Evolutionary conservation across 208 protist species (phyloP), one percentile per base, ranked within the genome.

Genomic region (Herpetomonas tarakana): DNA sequence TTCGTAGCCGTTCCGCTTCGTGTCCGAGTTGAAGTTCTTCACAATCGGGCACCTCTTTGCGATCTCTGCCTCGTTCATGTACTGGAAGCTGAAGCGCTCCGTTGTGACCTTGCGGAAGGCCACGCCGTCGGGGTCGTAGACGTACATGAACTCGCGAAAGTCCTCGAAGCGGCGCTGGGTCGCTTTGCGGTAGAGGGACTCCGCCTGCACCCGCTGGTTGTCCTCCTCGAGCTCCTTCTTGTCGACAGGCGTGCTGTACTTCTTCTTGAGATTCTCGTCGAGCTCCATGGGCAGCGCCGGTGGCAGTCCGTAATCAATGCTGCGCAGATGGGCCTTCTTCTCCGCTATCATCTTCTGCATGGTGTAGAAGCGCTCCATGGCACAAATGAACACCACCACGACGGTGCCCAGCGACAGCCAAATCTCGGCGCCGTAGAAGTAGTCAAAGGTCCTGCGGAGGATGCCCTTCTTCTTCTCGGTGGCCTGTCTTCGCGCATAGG

Each of bases 111-210:
- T 76, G 2, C 85, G 78, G 18, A 72, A 67, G 2, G 72, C 74
- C 19, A 86, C 70, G 9, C 75, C 81, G 31, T 92, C 78, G 11
- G 78, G 78, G 70, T 92, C 81, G 62, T 83, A 77, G 16, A 87
- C 74, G 57, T 86, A 92, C 56, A 92, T 70, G 55, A 82, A 92
- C 65, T 92, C 85, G 12, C 85, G 74, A 45, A 92, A 86, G 59
- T 91, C 84, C 24, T 83, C 74, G 49, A 88, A 91, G 26, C 74
- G 78, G 24, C 80, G 68, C 58, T 91, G 84, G 16, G 84, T 91
- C n/a, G 70, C 78, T 26, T 74, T 74, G 44, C 84, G 70, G 63
- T 91, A 75, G 49, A 70, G 60, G 0, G 75, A 77, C 54, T 85
- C 74, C 29, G 79, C 66, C n/a, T 62, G 67, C 25, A 84, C 78